phyloP scores from a whole-genome alignment of 805 yeast genomes.

The Sugiyamaella marilandica region DNA sequence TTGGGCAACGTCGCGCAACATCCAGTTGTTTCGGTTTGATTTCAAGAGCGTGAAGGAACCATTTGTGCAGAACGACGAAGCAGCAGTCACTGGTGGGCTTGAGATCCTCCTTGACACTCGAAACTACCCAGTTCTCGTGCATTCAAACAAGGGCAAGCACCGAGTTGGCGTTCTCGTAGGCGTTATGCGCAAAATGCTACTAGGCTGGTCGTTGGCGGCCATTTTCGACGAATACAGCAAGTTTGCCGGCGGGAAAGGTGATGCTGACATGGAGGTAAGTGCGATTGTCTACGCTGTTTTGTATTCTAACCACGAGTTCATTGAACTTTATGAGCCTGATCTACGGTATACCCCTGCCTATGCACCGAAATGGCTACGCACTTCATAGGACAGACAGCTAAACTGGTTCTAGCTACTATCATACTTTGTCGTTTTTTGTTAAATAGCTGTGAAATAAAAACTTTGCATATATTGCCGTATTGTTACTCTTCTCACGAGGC shows the following conservation, averaged over 20 bases:
- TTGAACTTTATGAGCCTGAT: slow-evolving; percentile 72
- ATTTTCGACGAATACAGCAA: slow-evolving; percentile 90
- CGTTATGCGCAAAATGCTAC: slow-evolving; percentile 73
- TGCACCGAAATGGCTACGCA: slow-evolving; percentile 60
- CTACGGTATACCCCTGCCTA: slow-evolving; percentile 44
- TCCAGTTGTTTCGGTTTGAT: slow-evolving; percentile 53
- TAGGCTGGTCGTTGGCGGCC: slow-evolving; percentile 92
- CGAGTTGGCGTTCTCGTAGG: slow-evolving; percentile 94
- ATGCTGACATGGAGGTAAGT: slow-evolving; percentile 67
- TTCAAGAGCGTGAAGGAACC: slow-evolving; percentile 77
- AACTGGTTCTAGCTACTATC: background rate
- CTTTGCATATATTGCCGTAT: too few relatives aligned
- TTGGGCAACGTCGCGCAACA: slow-evolving; percentile 57
- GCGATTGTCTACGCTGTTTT: background rate
- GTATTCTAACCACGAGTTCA: slow-evolving; percentile 40
- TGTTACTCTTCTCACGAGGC: too few relatives aligned
- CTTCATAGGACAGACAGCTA: background rate
- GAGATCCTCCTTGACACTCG: slow-evolving; percentile 37
- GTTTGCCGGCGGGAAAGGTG: slow-evolving; percentile 92
- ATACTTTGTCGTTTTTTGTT: too few relatives aligned
- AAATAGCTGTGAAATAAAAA: too few relatives aligned
- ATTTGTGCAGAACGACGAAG: slow-evolving; percentile 53
- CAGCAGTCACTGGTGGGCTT: slow-evolving; percentile 44
- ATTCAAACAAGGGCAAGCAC: slow-evolving; percentile 97
- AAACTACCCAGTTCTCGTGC: slow-evolving; percentile 83